Conservation (phyloP, 495 filamentous ascomycete species). For the Letharia columbiana region DNA sequence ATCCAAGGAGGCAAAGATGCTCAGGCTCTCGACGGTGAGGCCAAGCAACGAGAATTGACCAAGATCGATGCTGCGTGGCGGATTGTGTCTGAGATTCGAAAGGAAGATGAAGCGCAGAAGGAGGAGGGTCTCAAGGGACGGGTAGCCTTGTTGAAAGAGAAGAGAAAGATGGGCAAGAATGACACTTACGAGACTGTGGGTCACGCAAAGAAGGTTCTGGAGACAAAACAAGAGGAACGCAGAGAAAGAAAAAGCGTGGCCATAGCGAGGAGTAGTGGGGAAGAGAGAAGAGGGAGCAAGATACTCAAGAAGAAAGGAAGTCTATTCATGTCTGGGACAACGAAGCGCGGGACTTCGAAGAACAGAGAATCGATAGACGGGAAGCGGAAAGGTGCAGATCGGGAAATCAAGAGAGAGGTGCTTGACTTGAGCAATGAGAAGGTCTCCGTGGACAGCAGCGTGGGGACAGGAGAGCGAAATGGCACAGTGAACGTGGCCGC, state of each 20-base stretch:
- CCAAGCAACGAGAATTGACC: conserved; percentile 25
- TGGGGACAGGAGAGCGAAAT: neutral
- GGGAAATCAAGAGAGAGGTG: conserved; percentile 5
- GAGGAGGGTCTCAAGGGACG: conserved; percentile 28
- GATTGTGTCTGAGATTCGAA: conserved; percentile 35
- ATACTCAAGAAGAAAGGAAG: conserved; percentile 13
- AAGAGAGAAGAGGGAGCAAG: conserved; percentile 19
- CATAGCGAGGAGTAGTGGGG: conserved; percentile 21
- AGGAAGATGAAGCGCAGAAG: conserved; percentile 30
- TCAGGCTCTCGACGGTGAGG: conserved; percentile 13
- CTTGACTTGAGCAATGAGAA: conserved; percentile 9
- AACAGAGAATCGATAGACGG: neutral
- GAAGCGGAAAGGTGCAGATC: conserved; percentile 9
- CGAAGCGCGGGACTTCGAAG: neutral
- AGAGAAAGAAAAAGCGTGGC: conserved; percentile 19
- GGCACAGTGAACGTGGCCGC: conserved; percentile 6
- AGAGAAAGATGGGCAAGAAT: conserved; percentile 27
- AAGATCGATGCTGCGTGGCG: conserved; percentile 35
- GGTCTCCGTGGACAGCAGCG: neutral
- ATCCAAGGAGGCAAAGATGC: conserved; percentile 34
- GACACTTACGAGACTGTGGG: conserved; percentile 37
- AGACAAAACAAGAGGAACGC: conserved; percentile 28
- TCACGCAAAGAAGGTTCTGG: conserved; percentile 29
- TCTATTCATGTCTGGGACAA: neutral
- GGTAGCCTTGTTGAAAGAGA: conserved; percentile 25